Base-by-base conservation (phyloP, 2,329 filamentous ascomycete genomes). In the Coniochaeta hoffmannii region DNA sequence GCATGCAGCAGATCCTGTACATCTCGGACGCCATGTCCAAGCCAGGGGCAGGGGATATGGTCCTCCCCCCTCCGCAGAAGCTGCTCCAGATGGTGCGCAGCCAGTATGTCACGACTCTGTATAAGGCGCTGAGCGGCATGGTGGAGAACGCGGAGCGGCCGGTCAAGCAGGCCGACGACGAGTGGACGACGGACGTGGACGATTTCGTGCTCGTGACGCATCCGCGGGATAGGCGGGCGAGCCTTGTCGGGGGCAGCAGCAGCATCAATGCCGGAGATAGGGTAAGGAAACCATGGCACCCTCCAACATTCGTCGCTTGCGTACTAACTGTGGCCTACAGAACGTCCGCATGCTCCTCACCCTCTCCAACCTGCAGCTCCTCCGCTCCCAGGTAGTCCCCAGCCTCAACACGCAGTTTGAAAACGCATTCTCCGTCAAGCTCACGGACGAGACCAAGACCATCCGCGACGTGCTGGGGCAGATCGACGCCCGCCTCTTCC, bases 1-100 rank as follows among this genome's bases (percentile, higher is more conserved):
- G 92, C 55, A 88, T 97, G 84, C 94, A 99, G 70, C 96, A 93
- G 74, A 95, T 97, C 54, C 78, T 97, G 28, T 99, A 97, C 68
- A 86, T 99, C 44, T 87, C 89, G 1, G 93, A 97, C 61, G 89
- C 90, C 22, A 88, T 86, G 75, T 82, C 79, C 46, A 91, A 89
- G 69, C 80, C 87, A 9, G 87, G 83, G 24, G 81, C 86, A 5
- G 83, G 79, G 50, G 86, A 90, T 64, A 91, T 99, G 60, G 85
- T 97, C 56, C 81, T 88, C 24, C 87, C 93, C 17, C 95, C 94
- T 5, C 87, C 90, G 34, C 79, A 87, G 8, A 99, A 97, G 69
- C 75, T 97, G 44, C 76, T 97, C 44, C 89, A 96, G 68, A 90
- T 92, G 82, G 90, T 97, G 15, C 83, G 92, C 60, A 88, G 86